These are phyloP conservation scores for Lasiosphaeriaceae sp. DNA, from an alignment of 495 filamentous ascomycete species.

Conservation along the genomic window DNA sequence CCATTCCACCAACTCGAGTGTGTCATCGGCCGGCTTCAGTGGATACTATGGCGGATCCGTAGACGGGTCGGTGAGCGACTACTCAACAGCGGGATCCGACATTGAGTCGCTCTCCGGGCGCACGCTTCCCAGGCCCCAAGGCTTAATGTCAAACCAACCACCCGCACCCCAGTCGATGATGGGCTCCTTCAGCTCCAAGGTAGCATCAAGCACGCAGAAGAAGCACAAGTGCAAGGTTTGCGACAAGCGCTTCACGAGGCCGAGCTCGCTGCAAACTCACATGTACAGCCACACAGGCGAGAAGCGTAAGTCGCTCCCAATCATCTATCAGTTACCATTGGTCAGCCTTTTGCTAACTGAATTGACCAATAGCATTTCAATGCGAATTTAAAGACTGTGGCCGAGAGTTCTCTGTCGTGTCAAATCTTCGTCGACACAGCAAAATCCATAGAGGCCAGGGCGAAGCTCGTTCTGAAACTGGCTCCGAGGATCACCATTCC, in stretches of 20 bases:
- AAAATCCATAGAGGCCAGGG: conserved; percentile 82
- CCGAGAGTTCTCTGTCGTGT: conserved; percentile 95
- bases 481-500: conserved; percentile 48
- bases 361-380: conserved; percentile 63
- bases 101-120: conserved; percentile 75
- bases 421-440: conserved; percentile 88
- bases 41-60: conserved; percentile 82
- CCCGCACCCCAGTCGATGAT: conserved; percentile 96
- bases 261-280: conserved; percentile 94
- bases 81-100: conserved; percentile 83
- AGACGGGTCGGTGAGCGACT: conserved; percentile 91
- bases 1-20: conserved; percentile 91
- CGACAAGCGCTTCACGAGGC: conserved; percentile 96
- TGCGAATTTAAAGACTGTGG: conserved; percentile 96
- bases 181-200: conserved; percentile 97
- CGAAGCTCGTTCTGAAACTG: conserved; percentile 56
- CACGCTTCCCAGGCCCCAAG: conserved; percentile 75
- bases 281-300: conserved; percentile 99
- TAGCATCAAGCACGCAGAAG: conserved; percentile 94
- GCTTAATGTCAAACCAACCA: conserved; percentile 63
- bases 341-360: conserved; percentile 31
- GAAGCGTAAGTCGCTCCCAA: conserved; percentile 72
- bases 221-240: conserved; percentile 99
- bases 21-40: conserved; percentile 72
- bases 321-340: not conserved